These are phyloP conservation scores for Boletus sp. DNA, from an alignment of 768 basidiomycete genomes.

Conservation along the genomic window DNA sequence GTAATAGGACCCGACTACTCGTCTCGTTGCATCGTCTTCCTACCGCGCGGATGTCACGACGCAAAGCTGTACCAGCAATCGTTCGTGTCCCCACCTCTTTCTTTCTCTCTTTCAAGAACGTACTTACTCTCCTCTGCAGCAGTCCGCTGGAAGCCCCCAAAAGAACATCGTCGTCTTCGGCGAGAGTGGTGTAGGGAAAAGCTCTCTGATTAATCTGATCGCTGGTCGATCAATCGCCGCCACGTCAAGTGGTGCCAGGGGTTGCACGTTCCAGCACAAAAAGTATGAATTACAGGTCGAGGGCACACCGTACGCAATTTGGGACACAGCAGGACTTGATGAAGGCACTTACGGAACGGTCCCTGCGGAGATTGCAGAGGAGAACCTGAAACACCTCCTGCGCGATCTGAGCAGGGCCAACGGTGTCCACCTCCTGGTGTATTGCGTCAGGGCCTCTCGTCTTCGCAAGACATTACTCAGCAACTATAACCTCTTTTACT, in stretches of 20 bases:
- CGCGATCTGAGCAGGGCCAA: slow-evolving; percentile 24
- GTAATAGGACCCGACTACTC: slow-evolving; percentile 1
- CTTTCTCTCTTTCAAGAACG: not conserved
- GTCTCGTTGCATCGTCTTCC: slow-evolving; percentile 10
- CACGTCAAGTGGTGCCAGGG: slow-evolving; percentile 31
- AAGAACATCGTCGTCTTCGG: slow-evolving; percentile 29
- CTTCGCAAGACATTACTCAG: slow-evolving; percentile 24
- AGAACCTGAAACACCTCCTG: slow-evolving; percentile 24
- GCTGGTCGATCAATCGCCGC: slow-evolving; percentile 36
- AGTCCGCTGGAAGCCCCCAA: slow-evolving; percentile 5
- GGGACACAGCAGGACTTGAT: slow-evolving; percentile 41
- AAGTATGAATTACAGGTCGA: slow-evolving; percentile 27
- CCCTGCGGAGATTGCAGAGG: slow-evolving; percentile 29
- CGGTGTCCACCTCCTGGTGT: slow-evolving; percentile 31
- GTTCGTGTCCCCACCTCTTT: slow-evolving; percentile 16
- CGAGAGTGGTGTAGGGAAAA: slow-evolving; percentile 36
- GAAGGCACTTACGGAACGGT: slow-evolving; percentile 32
- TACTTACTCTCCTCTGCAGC: slow-evolving; percentile 10
- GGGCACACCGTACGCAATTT: slow-evolving; percentile 24
- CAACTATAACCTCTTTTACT: slow-evolving; percentile 39
- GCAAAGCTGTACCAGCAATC: slow-evolving; percentile 10
- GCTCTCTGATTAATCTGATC: slow-evolving; percentile 43
- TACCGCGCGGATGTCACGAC: slow-evolving; percentile 23
- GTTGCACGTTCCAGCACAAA: slow-evolving; percentile 34
- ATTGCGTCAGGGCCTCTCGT: slow-evolving; percentile 33